phyloP scores from a whole-genome alignment of 768 basidiomycete species.

The Lepiota subincarnata region DNA sequence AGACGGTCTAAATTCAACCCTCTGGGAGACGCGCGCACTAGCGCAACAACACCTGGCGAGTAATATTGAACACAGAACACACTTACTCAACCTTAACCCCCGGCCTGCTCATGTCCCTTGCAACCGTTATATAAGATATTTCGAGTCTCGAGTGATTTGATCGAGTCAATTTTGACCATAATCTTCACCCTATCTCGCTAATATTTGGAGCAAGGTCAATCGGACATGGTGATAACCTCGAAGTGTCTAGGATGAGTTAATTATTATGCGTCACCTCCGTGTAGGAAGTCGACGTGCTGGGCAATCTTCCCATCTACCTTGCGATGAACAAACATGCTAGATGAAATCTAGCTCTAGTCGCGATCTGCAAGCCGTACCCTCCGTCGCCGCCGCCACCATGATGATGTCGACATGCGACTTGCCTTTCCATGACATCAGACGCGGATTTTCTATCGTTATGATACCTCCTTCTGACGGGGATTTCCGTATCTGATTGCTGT shows the following conservation, averaged over 20 bases:
- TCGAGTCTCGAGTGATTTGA: background rate
- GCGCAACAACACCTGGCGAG: background rate
- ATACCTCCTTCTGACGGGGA: background rate
- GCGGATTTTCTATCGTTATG: background rate
- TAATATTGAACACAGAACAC: background rate
- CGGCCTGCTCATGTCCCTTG: background rate
- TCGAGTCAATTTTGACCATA: background rate
- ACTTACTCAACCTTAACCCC: background rate
- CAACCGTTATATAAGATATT: too few species aligned
- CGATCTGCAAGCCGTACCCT: slow-evolving; percentile 5
- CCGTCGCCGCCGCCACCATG: slow-evolving; percentile 4
- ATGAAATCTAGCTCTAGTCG: slow-evolving; percentile 7
- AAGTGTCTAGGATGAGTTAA: background rate
- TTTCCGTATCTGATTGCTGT: background rate
- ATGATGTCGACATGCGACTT: background rate
- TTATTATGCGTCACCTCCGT: slow-evolving; percentile 6
- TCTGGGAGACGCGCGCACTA: background rate
- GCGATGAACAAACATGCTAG: background rate
- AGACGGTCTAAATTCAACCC: background rate
- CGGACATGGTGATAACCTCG: slow-evolving; percentile 9
- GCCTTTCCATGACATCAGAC: background rate
- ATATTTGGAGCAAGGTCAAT: slow-evolving; percentile 7
- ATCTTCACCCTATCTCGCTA: slow-evolving; percentile 7
- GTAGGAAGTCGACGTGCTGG: slow-evolving; percentile 2
- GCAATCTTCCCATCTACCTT: slow-evolving; percentile 6